Percentiles rank a stretch among this genome's conserved stretches.
Evolutionary conservation across 106 monocot genomes (phyloP).

Genomic region (Dioscorea dumetorum): DNA sequence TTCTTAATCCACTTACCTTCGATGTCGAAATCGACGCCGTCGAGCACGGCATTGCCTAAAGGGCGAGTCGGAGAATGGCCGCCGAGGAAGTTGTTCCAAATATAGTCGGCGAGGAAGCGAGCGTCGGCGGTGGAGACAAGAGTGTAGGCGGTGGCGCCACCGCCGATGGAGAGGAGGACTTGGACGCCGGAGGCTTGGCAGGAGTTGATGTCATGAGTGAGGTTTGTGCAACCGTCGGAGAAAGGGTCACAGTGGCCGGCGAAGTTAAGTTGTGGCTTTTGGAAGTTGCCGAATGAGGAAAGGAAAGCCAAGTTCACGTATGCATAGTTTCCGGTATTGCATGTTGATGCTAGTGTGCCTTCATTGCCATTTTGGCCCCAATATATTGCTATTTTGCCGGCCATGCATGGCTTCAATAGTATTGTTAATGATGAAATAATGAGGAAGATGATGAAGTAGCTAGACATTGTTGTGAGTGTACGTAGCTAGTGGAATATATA

Average conservation of each 20-base stretch:
- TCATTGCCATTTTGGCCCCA: slow-evolving; percentile 54
- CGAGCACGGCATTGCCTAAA: slow-evolving; percentile 21
- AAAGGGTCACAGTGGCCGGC: slow-evolving; percentile 25
- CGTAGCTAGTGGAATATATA: no score
- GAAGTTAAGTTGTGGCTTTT: slow-evolving; percentile 15
- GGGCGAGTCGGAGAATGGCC: slow-evolving; percentile 8
- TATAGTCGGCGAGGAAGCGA: slow-evolving; percentile 3
- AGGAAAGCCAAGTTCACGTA: slow-evolving; percentile 26
- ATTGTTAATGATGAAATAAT: neutral
- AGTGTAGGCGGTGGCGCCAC: slow-evolving; percentile 13
- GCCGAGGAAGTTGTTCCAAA: slow-evolving; percentile 31
- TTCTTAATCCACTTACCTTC: slow-evolving; percentile 7
- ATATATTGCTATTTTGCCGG: slow-evolving; percentile 34
- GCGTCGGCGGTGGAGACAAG: slow-evolving; percentile 17
- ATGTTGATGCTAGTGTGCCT: slow-evolving; percentile 29
- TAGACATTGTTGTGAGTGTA: no score
- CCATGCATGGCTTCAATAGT: neutral
- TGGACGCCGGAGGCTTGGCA: slow-evolving; percentile 20
- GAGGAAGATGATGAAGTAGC: neutral
- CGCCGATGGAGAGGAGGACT: slow-evolving; percentile 28
- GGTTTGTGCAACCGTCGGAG: slow-evolving; percentile 6
- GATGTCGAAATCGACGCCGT: slow-evolving; percentile 27
- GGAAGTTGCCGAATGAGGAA: slow-evolving; percentile 9
- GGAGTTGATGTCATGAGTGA: slow-evolving; percentile 12
- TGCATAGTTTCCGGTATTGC: slow-evolving; percentile 39